Evolutionary conservation across 106 monocot genomes (phyloP).

Genomic region (Dendrobium huoshanense): DNA sequence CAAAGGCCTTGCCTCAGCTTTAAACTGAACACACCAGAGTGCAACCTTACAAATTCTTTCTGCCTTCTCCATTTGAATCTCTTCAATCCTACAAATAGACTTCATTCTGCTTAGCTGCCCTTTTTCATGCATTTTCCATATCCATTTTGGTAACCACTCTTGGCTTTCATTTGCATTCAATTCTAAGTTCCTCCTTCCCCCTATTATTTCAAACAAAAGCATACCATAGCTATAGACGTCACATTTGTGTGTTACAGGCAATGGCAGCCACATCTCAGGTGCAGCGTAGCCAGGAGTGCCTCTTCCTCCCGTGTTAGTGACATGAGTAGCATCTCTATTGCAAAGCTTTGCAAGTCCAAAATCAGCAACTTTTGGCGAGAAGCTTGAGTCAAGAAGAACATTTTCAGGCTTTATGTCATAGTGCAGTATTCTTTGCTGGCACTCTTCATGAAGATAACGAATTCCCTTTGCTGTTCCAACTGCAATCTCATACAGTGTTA

Average conservation of each 20-base stretch:
- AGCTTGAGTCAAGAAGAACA: slow-evolving; percentile 19
- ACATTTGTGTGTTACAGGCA: slow-evolving; percentile 23
- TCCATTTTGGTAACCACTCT: slow-evolving; percentile 25
- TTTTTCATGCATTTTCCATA: slow-evolving; percentile 22
- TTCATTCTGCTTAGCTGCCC: neutral
- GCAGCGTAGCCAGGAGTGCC: slow-evolving; percentile 32
- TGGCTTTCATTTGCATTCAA: slow-evolving; percentile 1
- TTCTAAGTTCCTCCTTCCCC: slow-evolving; percentile 21
- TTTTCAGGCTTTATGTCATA: slow-evolving; percentile 39
- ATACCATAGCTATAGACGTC: slow-evolving; percentile 36
- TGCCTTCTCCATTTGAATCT: slow-evolving; percentile 7
- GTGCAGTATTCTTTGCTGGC: slow-evolving; percentile 16
- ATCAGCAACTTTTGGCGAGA: slow-evolving; percentile 27
- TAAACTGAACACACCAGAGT: slow-evolving; percentile 31
- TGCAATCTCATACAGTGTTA: slow-evolving; percentile 11
- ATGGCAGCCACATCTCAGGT: slow-evolving; percentile 20
- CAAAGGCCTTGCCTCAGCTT: slow-evolving; percentile 18
- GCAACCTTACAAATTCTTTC: slow-evolving; percentile 26
- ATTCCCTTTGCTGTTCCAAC: slow-evolving; percentile 23
- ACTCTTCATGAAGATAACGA: slow-evolving; percentile 24
- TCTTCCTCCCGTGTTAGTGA: slow-evolving; percentile 2
- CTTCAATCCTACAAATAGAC: slow-evolving; percentile 6
- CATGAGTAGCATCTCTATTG: slow-evolving; percentile 5
- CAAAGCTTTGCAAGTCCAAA: slow-evolving; percentile 34
- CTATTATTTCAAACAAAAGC: slow-evolving; percentile 23